phyloP scores from a whole-genome alignment of 139 green algal genomes.

The Trebouxia sp. region DNA sequence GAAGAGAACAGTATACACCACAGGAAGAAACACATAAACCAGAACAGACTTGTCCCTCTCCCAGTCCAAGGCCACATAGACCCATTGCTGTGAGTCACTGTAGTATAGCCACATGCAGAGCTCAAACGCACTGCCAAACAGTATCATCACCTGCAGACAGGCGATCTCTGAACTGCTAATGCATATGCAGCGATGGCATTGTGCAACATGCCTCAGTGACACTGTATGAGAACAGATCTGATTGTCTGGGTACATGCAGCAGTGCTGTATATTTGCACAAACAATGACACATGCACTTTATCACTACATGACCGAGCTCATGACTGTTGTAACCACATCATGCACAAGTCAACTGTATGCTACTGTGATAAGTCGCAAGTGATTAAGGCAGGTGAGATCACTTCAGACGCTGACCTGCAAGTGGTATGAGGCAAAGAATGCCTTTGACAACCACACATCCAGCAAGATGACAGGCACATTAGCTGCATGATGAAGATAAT shows the following conservation, averaged over 20 bases:
- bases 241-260: no score
- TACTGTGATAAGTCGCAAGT: neutral
- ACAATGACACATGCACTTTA: no score
- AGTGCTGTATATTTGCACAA: neutral
- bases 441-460: constrained; percentile 42
- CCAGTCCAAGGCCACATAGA: constrained; percentile 1
- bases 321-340: no score
- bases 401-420: constrained; percentile 38
- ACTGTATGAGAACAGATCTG: no score
- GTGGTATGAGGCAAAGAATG: constrained; percentile 49
- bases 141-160: constrained; percentile 36
- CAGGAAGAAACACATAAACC: constrained; percentile 12
- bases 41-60: neutral
- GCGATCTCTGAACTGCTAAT: neutral
- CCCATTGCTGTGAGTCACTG: constrained; percentile 1
- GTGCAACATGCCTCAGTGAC: neutral
- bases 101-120: constrained; percentile 47
- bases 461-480: constrained; percentile 40
- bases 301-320: no score
- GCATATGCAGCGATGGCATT: neutral
- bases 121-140: constrained; percentile 41
- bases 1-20: neutral
- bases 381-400: neutral
- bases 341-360: neutral
- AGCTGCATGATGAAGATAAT: constrained; percentile 34